Conservation (phyloP, 2,329 filamentous ascomycete species). For the Fusarium newnesense region DNA sequence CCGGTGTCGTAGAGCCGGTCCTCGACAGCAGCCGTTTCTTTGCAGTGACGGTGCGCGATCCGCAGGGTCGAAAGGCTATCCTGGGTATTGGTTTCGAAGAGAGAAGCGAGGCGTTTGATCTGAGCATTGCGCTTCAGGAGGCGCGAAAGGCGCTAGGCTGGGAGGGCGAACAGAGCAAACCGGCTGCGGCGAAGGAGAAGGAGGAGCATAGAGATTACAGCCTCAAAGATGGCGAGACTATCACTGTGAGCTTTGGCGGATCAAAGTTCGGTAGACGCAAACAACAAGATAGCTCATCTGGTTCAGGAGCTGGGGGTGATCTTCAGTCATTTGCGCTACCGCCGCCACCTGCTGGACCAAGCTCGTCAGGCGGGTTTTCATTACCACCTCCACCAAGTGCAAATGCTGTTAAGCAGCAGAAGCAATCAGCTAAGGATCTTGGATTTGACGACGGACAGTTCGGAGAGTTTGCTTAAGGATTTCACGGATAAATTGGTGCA, state of each 20-base stretch:
- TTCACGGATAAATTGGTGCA: slow-evolving; percentile 14
- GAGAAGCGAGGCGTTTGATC: slow-evolving; percentile 85
- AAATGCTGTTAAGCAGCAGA: slow-evolving; percentile 67
- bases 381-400: slow-evolving; percentile 76
- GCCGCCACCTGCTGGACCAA: slow-evolving; percentile 68
- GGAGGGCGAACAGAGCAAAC: slow-evolving; percentile 55
- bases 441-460: slow-evolving; percentile 91
- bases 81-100: slow-evolving; percentile 91
- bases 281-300: slow-evolving; percentile 43
- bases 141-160: slow-evolving; percentile 76
- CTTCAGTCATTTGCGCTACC: slow-evolving; percentile 76
- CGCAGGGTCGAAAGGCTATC: slow-evolving; percentile 78
- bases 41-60: slow-evolving; percentile 81
- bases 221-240: slow-evolving; percentile 89
- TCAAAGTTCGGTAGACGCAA: slow-evolving; percentile 62
- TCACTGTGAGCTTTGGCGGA: slow-evolving; percentile 79
- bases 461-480: slow-evolving; percentile 77
- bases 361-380: slow-evolving; percentile 56
- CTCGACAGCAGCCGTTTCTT: slow-evolving; percentile 87
- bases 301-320: slow-evolving; percentile 42
- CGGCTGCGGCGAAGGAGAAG: slow-evolving; percentile 50
- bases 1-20: slow-evolving; percentile 77
- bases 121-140: slow-evolving; percentile 83
- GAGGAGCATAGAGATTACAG: slow-evolving; percentile 72
- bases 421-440: slow-evolving; percentile 69